These are phyloP conservation scores for Mortierella alpina DNA, from an alignment of 192 early-diverging fungal genomes.

Conservation along the genomic window DNA sequence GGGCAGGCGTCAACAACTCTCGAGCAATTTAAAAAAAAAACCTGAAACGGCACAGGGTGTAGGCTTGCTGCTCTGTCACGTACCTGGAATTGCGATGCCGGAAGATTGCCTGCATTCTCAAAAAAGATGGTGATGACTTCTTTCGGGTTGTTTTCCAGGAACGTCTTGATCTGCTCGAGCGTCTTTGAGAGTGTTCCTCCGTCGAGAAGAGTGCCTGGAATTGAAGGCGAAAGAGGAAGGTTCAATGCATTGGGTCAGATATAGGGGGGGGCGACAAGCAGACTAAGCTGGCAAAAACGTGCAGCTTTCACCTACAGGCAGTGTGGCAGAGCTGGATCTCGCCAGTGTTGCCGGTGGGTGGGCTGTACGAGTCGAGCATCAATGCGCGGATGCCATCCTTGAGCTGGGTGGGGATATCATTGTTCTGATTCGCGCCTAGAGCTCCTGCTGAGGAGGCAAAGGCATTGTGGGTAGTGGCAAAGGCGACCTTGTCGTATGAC, in stretches of 20 bases:
- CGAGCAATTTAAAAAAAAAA: neutral
- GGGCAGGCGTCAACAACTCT: neutral
- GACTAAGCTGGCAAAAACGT: neutral
- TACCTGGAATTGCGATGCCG: conserved; percentile 58
- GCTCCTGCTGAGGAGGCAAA: conserved; percentile 66
- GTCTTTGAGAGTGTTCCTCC: conserved; percentile 65
- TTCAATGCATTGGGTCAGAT: neutral
- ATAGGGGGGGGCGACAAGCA: neutral
- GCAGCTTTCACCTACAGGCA: conserved; percentile 54
- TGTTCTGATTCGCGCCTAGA: conserved; percentile 76
- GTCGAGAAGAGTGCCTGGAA: conserved; percentile 61
- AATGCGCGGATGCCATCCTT: conserved; percentile 78
- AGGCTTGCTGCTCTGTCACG: neutral
- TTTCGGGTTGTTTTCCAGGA: conserved; percentile 70
- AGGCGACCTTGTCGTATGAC: conserved; percentile 71
- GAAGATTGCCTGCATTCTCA: conserved; percentile 69
- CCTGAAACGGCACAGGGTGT: no score
- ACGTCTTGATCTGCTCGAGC: conserved; percentile 67
- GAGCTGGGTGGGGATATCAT: conserved; percentile 71
- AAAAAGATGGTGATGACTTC: conserved; percentile 85
- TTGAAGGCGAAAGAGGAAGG: neutral
- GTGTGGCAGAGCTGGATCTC: conserved; percentile 75
- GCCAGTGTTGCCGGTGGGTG: conserved; percentile 25
- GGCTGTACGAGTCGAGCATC: conserved; percentile 70
- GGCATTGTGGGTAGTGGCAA: conserved; percentile 81